Evolutionary conservation across 2,329 filamentous ascomycete species (phyloP), one percentile per base, ranked within the genome.

Genomic region (Colletotrichum siamense): DNA sequence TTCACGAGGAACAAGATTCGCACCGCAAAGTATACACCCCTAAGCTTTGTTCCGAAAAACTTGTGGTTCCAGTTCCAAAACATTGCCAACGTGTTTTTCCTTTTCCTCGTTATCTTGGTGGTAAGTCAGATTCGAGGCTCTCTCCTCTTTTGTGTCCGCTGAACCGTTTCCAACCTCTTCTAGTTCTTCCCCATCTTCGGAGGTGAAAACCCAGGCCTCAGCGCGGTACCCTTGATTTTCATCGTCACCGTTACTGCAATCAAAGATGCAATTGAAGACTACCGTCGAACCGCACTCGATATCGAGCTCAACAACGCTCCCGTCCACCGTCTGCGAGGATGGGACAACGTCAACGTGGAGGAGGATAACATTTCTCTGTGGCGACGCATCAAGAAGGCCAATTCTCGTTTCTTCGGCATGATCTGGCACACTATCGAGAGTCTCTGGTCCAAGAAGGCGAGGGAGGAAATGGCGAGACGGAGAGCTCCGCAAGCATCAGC

Each of bases 21-120:
- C 80, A 99, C 97, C 5, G 95, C 97, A 76, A 99, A 99, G 86
- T 99, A 99, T 85, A 99, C 97, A 9, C 94, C 98, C 10, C 86
- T 99, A 78, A 98, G 95, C 76, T 99, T 99, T 86, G 85, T 99
- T 32, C 97, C 97, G 16, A 99, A 99, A 88, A 99, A 99, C 86
- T 83, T 99, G 82, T 99, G 94, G 92, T 95, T 98, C 79, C 98
- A 99, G 85, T 99, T 99, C 83, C 96, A 99, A 86, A 99, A 99
- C 83, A 94, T 99, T 81, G 97, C 97, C 82, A 99, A 99, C 85
- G 94, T 99, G 70, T 99, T 99, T 87, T 99, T 99, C 90, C 89
- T 99, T 80, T 98, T 99, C 87, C 91, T 96, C 81, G 96, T 98
- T 83, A 98, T 99, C 82, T 91, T 99, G 76, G 93, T 94, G 82